A percentile compares a stretch with the other conserved stretches of the same genome.
These are phyloP conservation scores for Plectosphaerella cucumerina DNA, from an alignment of 2,329 filamentous ascomycete genomes.

Conservation along the genomic window DNA sequence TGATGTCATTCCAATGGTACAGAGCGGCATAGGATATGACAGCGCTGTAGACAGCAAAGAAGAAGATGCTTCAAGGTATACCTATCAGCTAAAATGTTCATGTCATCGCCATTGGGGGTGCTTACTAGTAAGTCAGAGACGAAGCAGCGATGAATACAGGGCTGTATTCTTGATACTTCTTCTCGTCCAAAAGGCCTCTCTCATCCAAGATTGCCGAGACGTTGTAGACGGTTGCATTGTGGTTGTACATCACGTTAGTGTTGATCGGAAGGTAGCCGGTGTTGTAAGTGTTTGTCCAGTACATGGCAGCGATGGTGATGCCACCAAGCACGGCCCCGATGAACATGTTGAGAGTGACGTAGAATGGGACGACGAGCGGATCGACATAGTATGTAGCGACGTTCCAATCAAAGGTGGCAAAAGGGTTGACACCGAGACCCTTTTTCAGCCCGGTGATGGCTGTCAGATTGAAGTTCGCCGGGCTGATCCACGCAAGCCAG, in stretches of 20 bases:
- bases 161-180: constrained; percentile 34
- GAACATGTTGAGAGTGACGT: constrained; percentile 24
- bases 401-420: constrained; percentile 37
- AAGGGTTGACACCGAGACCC: constrained; percentile 31
- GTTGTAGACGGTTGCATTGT: constrained; percentile 32
- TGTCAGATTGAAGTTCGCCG: constrained; percentile 28
- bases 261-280: constrained; percentile 35
- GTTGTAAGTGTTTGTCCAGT: constrained; percentile 28
- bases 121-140: constrained; percentile 28
- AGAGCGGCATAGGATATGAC: constrained; percentile 34
- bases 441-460: constrained; percentile 28
- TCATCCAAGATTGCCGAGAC: constrained; percentile 26
- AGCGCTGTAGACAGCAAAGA: constrained; percentile 36
- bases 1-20: constrained; percentile 34
- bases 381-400: constrained; percentile 21
- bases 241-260: constrained; percentile 32
- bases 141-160: constrained; percentile 35
- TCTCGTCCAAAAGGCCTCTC: constrained; percentile 27
- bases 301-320: constrained; percentile 23
- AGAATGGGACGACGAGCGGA: constrained; percentile 24
- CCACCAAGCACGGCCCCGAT: constrained; percentile 23
- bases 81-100: too few relatives aligned
- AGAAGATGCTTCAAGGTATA: constrained; percentile 9
- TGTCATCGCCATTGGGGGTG: neutral
- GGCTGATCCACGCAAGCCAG: constrained; percentile 48